phyloP scores from a whole-genome alignment of 2,329 filamentous ascomycete genomes.

The Pezicula neosporulosa region DNA sequence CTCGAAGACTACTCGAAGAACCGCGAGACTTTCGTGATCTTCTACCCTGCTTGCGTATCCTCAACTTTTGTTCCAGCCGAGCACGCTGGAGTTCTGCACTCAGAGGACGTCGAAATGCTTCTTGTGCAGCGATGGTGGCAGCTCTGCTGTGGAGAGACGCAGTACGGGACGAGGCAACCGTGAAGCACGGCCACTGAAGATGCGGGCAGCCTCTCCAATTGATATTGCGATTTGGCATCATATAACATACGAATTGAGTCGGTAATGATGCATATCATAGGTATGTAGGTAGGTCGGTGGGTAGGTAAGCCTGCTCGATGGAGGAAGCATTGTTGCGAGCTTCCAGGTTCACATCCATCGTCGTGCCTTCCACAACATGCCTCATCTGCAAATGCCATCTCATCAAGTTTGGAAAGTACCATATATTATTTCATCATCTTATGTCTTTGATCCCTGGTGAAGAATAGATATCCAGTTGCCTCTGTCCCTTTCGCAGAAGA shows the following conservation, averaged over 20 bases:
- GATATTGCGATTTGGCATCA: constrained; percentile 20
- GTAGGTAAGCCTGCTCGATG: too few relatives aligned
- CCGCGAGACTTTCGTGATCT: constrained; percentile 10
- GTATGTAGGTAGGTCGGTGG: constrained; percentile 1
- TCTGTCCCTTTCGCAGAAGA: constrained; percentile 60
- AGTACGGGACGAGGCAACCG: constrained; percentile 13
- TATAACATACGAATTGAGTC: constrained; percentile 11
- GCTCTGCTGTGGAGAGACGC: constrained; percentile 5
- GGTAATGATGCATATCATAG: constrained; percentile 23
- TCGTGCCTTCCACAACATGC: constrained; percentile 11
- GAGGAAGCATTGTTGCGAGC: neutral
- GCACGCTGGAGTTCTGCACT: constrained; percentile 9
- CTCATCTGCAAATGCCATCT: neutral
- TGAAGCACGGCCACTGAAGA: constrained; percentile 20
- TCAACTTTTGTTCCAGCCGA: constrained; percentile 13
- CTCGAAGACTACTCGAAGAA: constrained; percentile 3
- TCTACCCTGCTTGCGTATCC: constrained; percentile 5
- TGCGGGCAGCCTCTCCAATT: constrained; percentile 27
- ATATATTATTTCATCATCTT: constrained; percentile 11
- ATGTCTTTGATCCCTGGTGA: constrained; percentile 64
- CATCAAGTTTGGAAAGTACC: neutral
- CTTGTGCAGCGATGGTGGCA: constrained; percentile 10
- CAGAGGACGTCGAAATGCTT: constrained; percentile 10
- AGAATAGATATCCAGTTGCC: constrained; percentile 65
- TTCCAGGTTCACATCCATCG: neutral